Evolutionary conservation across 257 asterid species (phyloP).

Genomic region (Plectranthus barbatus): DNA sequence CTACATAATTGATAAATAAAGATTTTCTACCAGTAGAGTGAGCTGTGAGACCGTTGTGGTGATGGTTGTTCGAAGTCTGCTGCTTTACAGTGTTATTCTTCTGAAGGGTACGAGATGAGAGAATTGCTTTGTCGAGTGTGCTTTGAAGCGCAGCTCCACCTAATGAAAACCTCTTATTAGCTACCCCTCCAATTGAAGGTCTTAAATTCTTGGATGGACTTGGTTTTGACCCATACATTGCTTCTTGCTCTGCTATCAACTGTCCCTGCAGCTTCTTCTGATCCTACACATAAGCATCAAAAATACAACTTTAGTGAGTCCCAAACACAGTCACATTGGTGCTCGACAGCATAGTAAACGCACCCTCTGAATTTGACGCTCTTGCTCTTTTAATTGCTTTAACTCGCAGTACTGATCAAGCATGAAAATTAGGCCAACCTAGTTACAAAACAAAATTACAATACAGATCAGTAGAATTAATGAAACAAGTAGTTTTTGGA

Average conservation of each 20-base stretch:
- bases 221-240: slow-evolving; percentile 68
- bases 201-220: slow-evolving; percentile 57
- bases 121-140: slow-evolving; percentile 35
- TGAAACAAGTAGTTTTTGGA: neutral
- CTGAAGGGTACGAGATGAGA: slow-evolving; percentile 23
- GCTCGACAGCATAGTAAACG: slow-evolving; percentile 5
- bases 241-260: slow-evolving; percentile 69
- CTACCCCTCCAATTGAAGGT: slow-evolving; percentile 40
- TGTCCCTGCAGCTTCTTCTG: slow-evolving; percentile 89
- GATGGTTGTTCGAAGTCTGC: slow-evolving; percentile 26
- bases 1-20: neutral
- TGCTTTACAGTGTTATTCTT: slow-evolving; percentile 41
- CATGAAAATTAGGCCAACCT: slow-evolving; percentile 70
- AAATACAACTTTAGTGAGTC: neutral
- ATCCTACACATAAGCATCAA: slow-evolving; percentile 34
- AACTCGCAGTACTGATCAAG: slow-evolving; percentile 57
- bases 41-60: slow-evolving; percentile 15
- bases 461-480: neutral
- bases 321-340: neutral
- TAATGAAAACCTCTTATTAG: slow-evolving; percentile 47
- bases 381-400: slow-evolving; percentile 68
- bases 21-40: slow-evolving; percentile 40
- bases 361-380: slow-evolving; percentile 80
- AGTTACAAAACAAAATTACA: neutral
- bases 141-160: slow-evolving; percentile 68